Base-by-base conservation (phyloP, 805 yeast genomes). In the Metschnikowia colocasiae region DNA sequence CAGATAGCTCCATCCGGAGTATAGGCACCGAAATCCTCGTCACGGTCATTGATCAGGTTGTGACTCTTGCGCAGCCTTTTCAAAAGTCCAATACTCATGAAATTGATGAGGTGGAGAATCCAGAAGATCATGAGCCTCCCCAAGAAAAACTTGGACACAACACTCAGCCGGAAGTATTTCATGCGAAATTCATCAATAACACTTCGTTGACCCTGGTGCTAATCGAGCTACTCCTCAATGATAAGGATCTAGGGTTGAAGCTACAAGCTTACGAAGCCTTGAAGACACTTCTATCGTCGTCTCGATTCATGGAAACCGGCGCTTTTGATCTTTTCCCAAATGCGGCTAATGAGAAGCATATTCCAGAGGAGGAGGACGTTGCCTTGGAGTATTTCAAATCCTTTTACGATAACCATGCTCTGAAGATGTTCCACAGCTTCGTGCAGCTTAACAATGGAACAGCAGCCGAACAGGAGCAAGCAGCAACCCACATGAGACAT, bases 181-280 rank as follows among this genome's bases (percentile, higher is more conserved):
- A 63, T 16, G 52, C 70, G 30, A 65, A 62, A 30, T 64, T 77
- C 30, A 70, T 79, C 0, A 76, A 75, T 47, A 88, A 85, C 53
- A 78, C 82, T 77, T 75, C 84, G 0, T 61, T 86, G 42, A 65
- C 83, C 20, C 58, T 68, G 6, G 73, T 81, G 6, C 64, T 89
- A 30, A 74, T 84, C 0, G 75, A 80, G 31, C 74, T 89, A 15
- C 62, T 91, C 6, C 62, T 82, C 2, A 74, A 78, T 18, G 95
- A 86, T 50, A 68, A 72, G 9, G 82, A 82, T 52, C 78, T 83
- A 4, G 95, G 95, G 0, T 65, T 90, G 43, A 83, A 85, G 59
- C 80, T 86, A 6, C 97, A 90, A 62, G 85, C 91, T 0, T 82
- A 79, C 52, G 97, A 90, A 64, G 95, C 96, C 1, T 65, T 91